phyloP scores from a whole-genome alignment of 2,329 filamentous ascomycete species.

The Beauveria brongniartii region DNA sequence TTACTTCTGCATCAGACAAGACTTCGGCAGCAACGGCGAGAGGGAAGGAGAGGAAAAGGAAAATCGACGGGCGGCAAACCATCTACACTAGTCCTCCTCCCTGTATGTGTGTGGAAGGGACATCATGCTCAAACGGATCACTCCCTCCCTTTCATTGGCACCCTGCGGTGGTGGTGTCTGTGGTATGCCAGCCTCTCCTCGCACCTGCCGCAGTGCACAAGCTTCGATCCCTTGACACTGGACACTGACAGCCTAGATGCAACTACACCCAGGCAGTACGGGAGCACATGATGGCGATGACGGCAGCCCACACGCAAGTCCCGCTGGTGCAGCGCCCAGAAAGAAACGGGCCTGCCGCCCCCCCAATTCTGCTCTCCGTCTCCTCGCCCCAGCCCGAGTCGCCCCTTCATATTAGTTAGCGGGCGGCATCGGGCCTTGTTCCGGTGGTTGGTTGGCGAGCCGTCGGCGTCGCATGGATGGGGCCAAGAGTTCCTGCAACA shows the following conservation, averaged over 20 bases:
- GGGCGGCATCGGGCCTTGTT: constrained; percentile 11
- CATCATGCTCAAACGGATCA: not conserved
- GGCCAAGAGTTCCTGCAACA: not conserved
- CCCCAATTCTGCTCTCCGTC: not conserved
- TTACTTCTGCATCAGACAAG: constrained; percentile 4
- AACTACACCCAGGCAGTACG: not conserved
- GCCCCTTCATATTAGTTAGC: not conserved
- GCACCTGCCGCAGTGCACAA: not conserved
- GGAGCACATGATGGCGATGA: constrained; percentile 10
- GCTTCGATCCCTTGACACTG: constrained; percentile 3
- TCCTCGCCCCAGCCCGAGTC: not conserved
- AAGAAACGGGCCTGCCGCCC: not conserved
- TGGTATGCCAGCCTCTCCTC: not conserved
- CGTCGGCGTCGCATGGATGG: constrained; percentile 5
- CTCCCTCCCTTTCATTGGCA: not conserved
- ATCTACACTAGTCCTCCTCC: not conserved
- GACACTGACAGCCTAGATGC: not conserved
- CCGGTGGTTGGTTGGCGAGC: constrained; percentile 12
- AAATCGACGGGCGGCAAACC: constrained; percentile 5
- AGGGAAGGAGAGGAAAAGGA: not conserved
- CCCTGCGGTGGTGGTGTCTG: not conserved
- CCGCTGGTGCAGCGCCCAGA: not conserved
- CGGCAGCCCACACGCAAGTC: not conserved
- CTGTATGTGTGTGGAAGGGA: not conserved
- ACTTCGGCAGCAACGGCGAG: constrained; percentile 4